These are phyloP conservation scores for Pseudopediastrum boryanum DNA, from an alignment of 139 green algal species.

Conservation along the genomic window DNA sequence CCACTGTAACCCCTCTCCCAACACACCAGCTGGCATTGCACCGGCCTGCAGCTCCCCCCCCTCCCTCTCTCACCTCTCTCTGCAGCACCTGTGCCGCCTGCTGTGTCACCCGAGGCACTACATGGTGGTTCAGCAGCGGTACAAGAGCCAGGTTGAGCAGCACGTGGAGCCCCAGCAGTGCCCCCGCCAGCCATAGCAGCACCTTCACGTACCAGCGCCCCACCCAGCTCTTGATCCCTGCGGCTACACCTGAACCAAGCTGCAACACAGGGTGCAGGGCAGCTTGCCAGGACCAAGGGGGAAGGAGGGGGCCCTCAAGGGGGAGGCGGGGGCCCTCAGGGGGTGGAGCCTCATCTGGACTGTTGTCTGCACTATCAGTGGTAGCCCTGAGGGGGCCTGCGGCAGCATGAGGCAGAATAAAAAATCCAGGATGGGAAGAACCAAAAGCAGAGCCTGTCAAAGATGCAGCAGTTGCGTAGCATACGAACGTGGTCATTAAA, in stretches of 20 bases:
- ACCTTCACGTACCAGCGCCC: slow-evolving; percentile 5
- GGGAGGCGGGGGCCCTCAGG: too few relatives aligned
- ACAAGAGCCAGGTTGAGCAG: slow-evolving; percentile 17
- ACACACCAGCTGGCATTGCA: background rate
- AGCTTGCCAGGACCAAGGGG: background rate
- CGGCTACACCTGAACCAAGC: background rate
- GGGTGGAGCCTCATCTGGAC: too few relatives aligned
- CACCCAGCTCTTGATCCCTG: background rate
- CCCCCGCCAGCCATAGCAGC: background rate
- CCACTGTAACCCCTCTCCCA: background rate
- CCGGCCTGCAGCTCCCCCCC: background rate
- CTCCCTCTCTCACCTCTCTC: slow-evolving; percentile 6
- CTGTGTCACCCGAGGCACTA: slow-evolving; percentile 3
- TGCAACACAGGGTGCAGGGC: slow-evolving; percentile 3
- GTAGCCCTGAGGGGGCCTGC: too few relatives aligned
- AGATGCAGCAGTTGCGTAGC: too few relatives aligned
- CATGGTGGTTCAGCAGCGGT: slow-evolving; percentile 17
- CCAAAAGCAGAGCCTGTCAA: too few relatives aligned
- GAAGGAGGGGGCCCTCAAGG: too few relatives aligned
- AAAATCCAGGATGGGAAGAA: too few relatives aligned
- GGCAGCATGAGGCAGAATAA: too few relatives aligned
- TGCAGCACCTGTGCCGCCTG: background rate
- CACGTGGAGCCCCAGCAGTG: slow-evolving; percentile 7
- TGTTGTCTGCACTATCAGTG: too few relatives aligned
- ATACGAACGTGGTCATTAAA: too few relatives aligned